Evolutionary conservation across 2,329 filamentous ascomycete genomes (phyloP).

Genomic region (Aspergillus ibericus): DNA sequence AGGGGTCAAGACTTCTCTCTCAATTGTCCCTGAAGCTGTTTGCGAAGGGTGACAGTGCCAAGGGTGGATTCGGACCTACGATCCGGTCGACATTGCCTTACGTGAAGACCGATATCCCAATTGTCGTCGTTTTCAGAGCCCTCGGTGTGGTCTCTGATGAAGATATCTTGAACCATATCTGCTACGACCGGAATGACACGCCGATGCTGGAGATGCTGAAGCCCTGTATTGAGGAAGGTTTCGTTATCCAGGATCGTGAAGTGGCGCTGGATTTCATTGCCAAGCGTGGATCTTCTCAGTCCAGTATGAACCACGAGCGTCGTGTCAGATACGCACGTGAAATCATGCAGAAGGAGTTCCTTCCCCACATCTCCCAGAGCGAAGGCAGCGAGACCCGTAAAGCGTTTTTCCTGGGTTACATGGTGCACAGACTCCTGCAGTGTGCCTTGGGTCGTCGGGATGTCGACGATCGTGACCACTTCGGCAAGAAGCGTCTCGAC

Average conservation of each 20-base stretch:
- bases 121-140: conserved; percentile 93
- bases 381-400: conserved; percentile 95
- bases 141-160: conserved; percentile 95
- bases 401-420: conserved; percentile 97
- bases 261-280: conserved; percentile 94
- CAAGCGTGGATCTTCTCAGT: conserved; percentile 75
- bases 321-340: conserved; percentile 91
- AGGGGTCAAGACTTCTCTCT: conserved; percentile 91
- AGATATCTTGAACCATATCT: conserved; percentile 97
- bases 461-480: conserved; percentile 96
- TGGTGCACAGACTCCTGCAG: conserved; percentile 94
- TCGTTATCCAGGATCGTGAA: conserved; percentile 92
- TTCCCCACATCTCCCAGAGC: conserved; percentile 93
- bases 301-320: conserved; percentile 74
- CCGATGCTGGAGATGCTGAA: conserved; percentile 98
- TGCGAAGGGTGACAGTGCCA: conserved; percentile 76
- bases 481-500: conserved; percentile 97
- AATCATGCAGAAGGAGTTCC: conserved; percentile 92
- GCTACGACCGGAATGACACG: conserved; percentile 90
- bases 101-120: conserved; percentile 88
- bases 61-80: conserved; percentile 79
- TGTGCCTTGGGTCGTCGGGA: conserved; percentile 90
- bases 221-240: conserved; percentile 94
- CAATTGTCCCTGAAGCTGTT: conserved; percentile 89
- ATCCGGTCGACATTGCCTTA: conserved; percentile 91